Base-by-base conservation (phyloP, 2,329 filamentous ascomycete species). In the Aspergillus calidoustus region DNA sequence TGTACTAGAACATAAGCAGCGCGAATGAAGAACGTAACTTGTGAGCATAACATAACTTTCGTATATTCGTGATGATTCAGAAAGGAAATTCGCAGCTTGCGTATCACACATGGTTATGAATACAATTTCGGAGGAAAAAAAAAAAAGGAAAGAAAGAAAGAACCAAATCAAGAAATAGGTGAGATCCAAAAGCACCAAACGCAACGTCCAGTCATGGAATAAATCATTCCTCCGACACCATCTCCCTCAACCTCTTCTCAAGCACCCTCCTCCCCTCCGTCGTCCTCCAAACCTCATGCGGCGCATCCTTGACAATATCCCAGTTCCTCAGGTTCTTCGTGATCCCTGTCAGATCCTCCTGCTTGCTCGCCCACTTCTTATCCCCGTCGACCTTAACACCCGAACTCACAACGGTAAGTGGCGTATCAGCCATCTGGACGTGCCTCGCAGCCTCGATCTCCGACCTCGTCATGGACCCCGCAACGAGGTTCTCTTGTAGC, bases 401-500 rank as follows among this genome's bases (percentile, higher is more conserved):
- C 0, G 92, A 96, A 74, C 91, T 96, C 59, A 98, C 85, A 25
- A 99, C 81, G 2, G 89, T 89, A 44, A 98, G 79, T 7, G 92
- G 90, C 15, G 90, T 91, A 61, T 91, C 82, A n/a, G 83, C 83
- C 61, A 85, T 84, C 77, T 97, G 92, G 57, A 98, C 95, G 51
- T 89, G 88, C 23, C 90, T 84, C 61, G 92, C 92, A 62, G 89
- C 91, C 49, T 84, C 81, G 19, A 96, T 88, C 71, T 99, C 95
- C 38, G 91, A 91, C 75, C 89, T 90, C 15, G 92, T 92, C 68
- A 98, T 87, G 0, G 91, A 92, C 66, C 89, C 86, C 0, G 93
- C 93, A 34, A 97, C 92, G 1, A 98, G 83, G 66, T 90, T 94
- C 80, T 99, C 95, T 78, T 99, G 95, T 59, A 99, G 83, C 77